Evolutionary conservation across 441 rosid species (phyloP).

Genomic region (Adansonia gregorii): DNA sequence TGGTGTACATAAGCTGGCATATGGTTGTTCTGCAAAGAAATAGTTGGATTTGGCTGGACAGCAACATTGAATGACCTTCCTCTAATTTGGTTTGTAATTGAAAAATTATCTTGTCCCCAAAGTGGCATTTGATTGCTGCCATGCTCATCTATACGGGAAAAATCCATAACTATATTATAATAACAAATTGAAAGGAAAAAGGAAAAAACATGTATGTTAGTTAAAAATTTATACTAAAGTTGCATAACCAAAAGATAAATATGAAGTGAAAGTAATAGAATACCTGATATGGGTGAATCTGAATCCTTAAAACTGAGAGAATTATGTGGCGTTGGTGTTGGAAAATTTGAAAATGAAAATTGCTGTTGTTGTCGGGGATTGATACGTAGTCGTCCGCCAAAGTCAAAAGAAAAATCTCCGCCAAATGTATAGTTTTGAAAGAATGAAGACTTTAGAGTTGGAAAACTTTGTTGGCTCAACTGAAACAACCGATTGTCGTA

Average conservation of each 20-base stretch:
- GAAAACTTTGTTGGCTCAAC: slow-evolving; percentile 37
- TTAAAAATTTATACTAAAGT: neutral
- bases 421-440: slow-evolving; percentile 7
- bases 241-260: neutral
- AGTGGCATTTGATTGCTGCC: neutral
- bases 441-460: slow-evolving; percentile 32
- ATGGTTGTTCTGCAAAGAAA: neutral
- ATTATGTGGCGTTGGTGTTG: slow-evolving; percentile 11
- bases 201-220: neutral
- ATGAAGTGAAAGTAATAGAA: neutral
- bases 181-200: neutral
- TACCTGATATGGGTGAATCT: slow-evolving; percentile 44
- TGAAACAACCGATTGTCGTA: slow-evolving; percentile 36
- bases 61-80: neutral
- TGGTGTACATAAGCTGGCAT: neutral
- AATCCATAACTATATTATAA: slow-evolving; percentile 36
- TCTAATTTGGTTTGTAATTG: neutral
- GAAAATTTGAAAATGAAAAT: neutral
- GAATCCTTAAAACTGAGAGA: neutral
- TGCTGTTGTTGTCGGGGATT: slow-evolving; percentile 8
- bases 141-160: slow-evolving; percentile 17
- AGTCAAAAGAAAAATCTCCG: neutral
- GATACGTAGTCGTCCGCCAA: neutral
- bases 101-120: neutral
- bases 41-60: neutral